Percentiles rank a stretch among this genome's conserved stretches.
phyloP scores from a whole-genome alignment of 2,329 filamentous ascomycete genomes.

The Cladosporium sp. region DNA sequence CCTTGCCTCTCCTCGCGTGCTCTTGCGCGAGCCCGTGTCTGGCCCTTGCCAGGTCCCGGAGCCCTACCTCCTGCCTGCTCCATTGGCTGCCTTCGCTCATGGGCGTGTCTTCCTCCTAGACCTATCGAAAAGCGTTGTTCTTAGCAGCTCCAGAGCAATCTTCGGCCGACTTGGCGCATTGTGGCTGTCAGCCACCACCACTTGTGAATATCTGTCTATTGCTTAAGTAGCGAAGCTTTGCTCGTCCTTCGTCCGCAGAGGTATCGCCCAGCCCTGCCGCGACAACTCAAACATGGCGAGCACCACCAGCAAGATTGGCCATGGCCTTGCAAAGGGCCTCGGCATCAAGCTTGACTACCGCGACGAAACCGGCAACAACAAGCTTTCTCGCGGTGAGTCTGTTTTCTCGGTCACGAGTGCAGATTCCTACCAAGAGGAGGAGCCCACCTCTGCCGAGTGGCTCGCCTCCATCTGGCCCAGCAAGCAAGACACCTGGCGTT shows the following conservation, averaged over 20 bases:
- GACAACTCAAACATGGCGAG: slow-evolving; percentile 23
- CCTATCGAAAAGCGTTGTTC: not conserved
- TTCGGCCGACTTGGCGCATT: slow-evolving; percentile 8
- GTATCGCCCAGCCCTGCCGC: slow-evolving; percentile 3
- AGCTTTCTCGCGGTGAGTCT: slow-evolving; percentile 71
- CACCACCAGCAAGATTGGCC: slow-evolving; percentile 55
- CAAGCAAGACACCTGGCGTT: slow-evolving; percentile 48
- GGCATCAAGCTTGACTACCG: slow-evolving; percentile 74
- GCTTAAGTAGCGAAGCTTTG: slow-evolving; percentile 5
- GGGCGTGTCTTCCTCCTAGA: too few relatives aligned
- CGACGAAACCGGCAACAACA: slow-evolving; percentile 47
- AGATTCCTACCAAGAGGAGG: slow-evolving; percentile 75
- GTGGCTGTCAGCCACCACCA: not conserved
- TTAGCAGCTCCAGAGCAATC: slow-evolving; percentile 8
- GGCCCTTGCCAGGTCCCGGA: not conserved
- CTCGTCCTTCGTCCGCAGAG: not conserved
- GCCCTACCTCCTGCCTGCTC: not conserved
- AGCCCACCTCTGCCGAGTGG: slow-evolving; percentile 71
- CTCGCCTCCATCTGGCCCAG: slow-evolving; percentile 58
- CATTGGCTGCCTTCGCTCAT: slow-evolving; percentile 1
- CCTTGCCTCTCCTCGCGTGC: slow-evolving; percentile 6
- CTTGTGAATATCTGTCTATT: not conserved
- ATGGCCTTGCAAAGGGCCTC: slow-evolving; percentile 68
- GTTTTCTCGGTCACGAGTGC: slow-evolving; percentile 66
- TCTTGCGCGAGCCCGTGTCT: not conserved